phyloP scores from a whole-genome alignment of 305 asterid species.

The Solanum chacoense region DNA sequence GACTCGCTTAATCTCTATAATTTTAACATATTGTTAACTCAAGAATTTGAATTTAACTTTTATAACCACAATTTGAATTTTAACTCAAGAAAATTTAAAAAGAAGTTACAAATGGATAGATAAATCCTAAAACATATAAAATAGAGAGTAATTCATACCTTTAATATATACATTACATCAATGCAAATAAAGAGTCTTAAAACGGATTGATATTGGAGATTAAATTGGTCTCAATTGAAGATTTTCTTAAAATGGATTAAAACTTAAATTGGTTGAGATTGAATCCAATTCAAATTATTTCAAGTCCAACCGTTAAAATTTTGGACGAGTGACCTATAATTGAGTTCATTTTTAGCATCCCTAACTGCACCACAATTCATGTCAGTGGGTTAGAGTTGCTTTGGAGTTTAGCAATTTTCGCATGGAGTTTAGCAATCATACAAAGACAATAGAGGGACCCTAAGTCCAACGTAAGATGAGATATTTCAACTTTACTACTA shows the following conservation, averaged over 20 bases:
- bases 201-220: not conserved
- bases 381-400: not conserved
- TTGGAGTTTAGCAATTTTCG: not conserved
- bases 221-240: too few relatives aligned
- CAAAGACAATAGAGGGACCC: not conserved
- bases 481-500: not conserved
- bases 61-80: too few relatives aligned
- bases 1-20: not conserved
- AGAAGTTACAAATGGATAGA: too few relatives aligned
- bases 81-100: not conserved
- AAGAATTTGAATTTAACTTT: too few relatives aligned
- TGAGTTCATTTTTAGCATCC: too few relatives aligned
- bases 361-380: not conserved
- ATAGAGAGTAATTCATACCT: too few relatives aligned
- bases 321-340: fast-evolving
- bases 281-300: fast-evolving
- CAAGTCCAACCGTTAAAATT: too few relatives aligned
- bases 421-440: not conserved
- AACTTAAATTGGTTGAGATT: too few relatives aligned
- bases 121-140: too few relatives aligned
- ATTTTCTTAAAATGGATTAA: not conserved
- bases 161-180: not conserved
- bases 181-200: too few relatives aligned
- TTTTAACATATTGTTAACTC: not conserved
- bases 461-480: not conserved